phyloP scores from a whole-genome alignment of 306 rosid species.

The Quercus ilex region DNA sequence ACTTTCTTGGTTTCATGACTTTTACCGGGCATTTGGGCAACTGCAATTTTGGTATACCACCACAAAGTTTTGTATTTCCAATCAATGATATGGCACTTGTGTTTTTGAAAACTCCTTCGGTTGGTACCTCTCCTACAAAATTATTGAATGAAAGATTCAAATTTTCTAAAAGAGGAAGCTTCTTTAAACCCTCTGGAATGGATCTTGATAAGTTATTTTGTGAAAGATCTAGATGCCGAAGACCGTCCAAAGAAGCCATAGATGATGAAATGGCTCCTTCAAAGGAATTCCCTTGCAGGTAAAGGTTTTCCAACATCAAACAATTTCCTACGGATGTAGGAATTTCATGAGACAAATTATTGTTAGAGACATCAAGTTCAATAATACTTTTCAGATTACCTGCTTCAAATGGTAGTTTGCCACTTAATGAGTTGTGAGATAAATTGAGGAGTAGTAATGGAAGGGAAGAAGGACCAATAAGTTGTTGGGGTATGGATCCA shows the following conservation, averaged over 20 bases:
- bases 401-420: neutral
- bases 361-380: constrained; percentile 21
- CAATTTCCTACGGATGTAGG: constrained; percentile 28
- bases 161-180: neutral
- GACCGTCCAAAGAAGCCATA: constrained; percentile 29
- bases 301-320: constrained; percentile 20
- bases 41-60: neutral
- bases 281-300: constrained; percentile 23
- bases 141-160: constrained; percentile 41
- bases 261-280: constrained; percentile 29
- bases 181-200: constrained; percentile 25
- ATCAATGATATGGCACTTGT: neutral
- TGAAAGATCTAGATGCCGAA: constrained; percentile 27
- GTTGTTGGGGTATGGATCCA: no score
- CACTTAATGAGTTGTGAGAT: no score
- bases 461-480: neutral
- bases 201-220: constrained; percentile 23
- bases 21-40: constrained; percentile 2
- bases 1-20: constrained; percentile 10
- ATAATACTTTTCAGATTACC: constrained; percentile 6
- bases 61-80: constrained; percentile 20
- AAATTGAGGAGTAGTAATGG: rapidly evolving
- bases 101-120: constrained; percentile 25
- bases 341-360: constrained; percentile 19
- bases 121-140: constrained; percentile 43